Evolutionary conservation across 1,284 basidiomycete species (phyloP), one percentile per base, ranked within the genome.

Genomic region (Cutaneotrichosporon dermatis): DNA sequence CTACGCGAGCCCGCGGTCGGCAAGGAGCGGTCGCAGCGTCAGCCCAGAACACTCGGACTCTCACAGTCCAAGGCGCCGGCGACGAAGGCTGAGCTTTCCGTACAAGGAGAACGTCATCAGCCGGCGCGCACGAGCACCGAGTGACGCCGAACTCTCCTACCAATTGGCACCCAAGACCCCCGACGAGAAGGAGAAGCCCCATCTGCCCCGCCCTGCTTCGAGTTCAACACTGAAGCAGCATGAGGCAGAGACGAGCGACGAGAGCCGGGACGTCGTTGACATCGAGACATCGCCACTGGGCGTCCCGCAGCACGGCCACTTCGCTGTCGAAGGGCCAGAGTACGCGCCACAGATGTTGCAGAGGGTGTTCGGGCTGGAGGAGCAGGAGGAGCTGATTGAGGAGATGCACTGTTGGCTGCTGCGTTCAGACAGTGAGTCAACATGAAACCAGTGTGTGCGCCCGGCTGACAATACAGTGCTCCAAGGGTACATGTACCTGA

Each of bases 401-500:
- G 90, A 92, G 80, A 86, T 93, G 83, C 87, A 88, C 1, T 92
- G 90, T 72, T 92, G 89, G 88, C 80, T 95, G 50, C 78, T 96
- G 64, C 25, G 25, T 25, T 25, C 25, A 25, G 25, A 25, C 25
- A 25, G 25, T 25, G 25, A 25, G 25, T 25, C 25, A 25, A 25
- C 25, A 25, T 25, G 25, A 25, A 25, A 25, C 25, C 25, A 25
- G 25, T 25, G 25, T 25, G 25, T 25, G 25, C 25, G 25, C 25
- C 85, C 89, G 55, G 90, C 88, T 57, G 84, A 92, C 62, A 80
- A 90, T 92, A 64, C 59, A 92, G 89, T 98, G 68, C 82, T 99
- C 25, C 93, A 98, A 78, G 94, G 94, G 13, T 96, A 95, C 75
- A 89, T 98, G 84, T 99, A 95, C 75, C 81, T 98, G 48, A 97